phyloP scores from a whole-genome alignment of 257 asterid species.

The Solanum pennellii region DNA sequence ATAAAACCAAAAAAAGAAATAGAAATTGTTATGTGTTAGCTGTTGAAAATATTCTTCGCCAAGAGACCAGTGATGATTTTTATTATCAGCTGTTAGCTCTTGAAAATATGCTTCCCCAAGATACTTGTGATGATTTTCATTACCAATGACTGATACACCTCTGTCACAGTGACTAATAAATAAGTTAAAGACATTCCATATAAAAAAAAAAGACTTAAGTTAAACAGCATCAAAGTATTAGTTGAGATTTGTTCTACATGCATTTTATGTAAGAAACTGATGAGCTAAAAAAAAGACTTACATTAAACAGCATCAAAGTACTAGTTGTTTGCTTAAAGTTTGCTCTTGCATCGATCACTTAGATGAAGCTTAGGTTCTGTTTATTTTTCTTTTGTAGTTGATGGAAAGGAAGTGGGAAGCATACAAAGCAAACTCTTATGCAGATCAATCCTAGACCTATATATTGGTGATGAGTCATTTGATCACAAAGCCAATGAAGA shows the following conservation, averaged over 20 bases:
- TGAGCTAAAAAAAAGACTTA: background rate
- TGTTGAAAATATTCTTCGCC: background rate
- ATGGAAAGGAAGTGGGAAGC: slow-evolving; percentile 82
- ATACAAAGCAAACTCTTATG: slow-evolving; percentile 74
- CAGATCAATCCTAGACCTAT: slow-evolving; percentile 62
- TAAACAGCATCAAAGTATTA: background rate
- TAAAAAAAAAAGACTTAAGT: background rate
- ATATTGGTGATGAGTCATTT: slow-evolving; percentile 80
- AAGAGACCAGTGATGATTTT: background rate
- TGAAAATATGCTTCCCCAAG: background rate
- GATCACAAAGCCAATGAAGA: slow-evolving; percentile 81
- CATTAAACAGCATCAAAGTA: too few relatives aligned
- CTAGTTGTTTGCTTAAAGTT: background rate
- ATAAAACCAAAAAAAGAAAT: background rate
- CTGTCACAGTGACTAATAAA: background rate
- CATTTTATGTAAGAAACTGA: background rate
- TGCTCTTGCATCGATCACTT: background rate
- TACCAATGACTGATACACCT: background rate
- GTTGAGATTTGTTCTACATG: background rate
- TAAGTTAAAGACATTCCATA: background rate
- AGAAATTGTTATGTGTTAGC: background rate
- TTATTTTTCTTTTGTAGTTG: slow-evolving; percentile 34
- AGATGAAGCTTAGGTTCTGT: background rate
- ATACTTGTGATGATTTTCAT: background rate
- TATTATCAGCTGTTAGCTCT: background rate